phyloP scores from a whole-genome alignment of 306 rosid genomes.

The Arachis hypogaea region DNA sequence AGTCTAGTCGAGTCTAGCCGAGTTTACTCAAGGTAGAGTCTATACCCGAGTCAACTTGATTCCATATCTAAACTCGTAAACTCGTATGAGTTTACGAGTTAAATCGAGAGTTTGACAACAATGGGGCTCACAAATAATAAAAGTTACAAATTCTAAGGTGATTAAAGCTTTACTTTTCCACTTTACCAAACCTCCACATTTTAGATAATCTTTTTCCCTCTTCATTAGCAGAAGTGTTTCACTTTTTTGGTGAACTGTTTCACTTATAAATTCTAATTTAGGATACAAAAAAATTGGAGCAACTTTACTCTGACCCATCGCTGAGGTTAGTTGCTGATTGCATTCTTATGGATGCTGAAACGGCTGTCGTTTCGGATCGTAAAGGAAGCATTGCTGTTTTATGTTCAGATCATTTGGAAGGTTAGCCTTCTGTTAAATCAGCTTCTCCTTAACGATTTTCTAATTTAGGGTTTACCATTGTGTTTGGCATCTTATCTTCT shows the following conservation, averaged over 20 bases:
- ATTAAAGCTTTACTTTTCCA: too few relatives aligned
- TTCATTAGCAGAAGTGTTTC: conserved; percentile 5
- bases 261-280: conserved; percentile 47
- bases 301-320: conserved; percentile 78
- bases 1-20: too few relatives aligned
- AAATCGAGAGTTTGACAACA: too few relatives aligned
- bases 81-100: too few relatives aligned
- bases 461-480: not conserved
- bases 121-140: too few relatives aligned
- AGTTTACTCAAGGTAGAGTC: too few relatives aligned
- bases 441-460: conserved; percentile 19
- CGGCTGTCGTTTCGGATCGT: conserved; percentile 94
- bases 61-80: too few relatives aligned
- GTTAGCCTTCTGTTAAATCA: conserved; percentile 44
- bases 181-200: too few relatives aligned
- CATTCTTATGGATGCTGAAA: conserved; percentile 77
- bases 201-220: not conserved
- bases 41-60: too few relatives aligned
- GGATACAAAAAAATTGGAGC: conserved; percentile 82
- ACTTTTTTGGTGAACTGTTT: conserved; percentile 34
- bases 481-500: conserved; percentile 31
- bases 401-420: conserved; percentile 74
- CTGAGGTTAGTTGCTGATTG: conserved; percentile 93
- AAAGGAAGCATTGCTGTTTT: conserved; percentile 90
- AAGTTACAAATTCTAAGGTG: too few relatives aligned